A percentile compares a stretch with the other conserved stretches of the same genome.
Conservation (phyloP, 139 green algal species). For the Desmodesmus armatus region DNA sequence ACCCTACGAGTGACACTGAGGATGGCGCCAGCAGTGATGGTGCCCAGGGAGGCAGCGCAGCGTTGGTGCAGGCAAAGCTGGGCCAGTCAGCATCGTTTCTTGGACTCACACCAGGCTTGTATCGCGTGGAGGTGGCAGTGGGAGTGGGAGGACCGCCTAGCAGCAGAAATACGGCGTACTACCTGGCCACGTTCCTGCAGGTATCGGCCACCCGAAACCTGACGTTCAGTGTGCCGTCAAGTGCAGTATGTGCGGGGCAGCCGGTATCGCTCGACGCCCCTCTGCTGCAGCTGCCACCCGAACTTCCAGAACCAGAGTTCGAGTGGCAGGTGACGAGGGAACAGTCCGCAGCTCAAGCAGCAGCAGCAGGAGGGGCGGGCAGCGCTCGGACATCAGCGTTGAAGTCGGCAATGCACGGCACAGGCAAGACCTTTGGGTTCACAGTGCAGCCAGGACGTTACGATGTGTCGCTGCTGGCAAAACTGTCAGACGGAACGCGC, state of each 20-base stretch:
- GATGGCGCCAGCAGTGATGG: too few species aligned
- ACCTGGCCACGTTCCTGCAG: neutral
- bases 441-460: slow-evolving; percentile 19
- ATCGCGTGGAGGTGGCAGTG: slow-evolving; percentile 9
- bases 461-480: slow-evolving; percentile 12
- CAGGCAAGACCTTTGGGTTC: slow-evolving; percentile 29
- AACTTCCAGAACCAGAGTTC: neutral
- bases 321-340: neutral
- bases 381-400: neutral
- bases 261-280: slow-evolving; percentile 2
- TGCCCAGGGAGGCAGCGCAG: too few species aligned
- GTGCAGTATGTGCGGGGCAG: slow-evolving; percentile 12
- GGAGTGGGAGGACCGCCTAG: neutral
- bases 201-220: neutral
- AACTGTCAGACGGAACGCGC: neutral
- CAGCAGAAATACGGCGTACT: slow-evolving; percentile 13
- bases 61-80: neutral
- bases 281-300: neutral
- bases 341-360: neutral
- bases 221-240: neutral
- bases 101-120: neutral
- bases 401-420: neutral
- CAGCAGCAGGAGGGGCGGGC: neutral
- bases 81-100: neutral
- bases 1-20: neutral